These are phyloP conservation scores for Houttuynia cordata DNA, from an alignment of 164 flowering plant genomes.

Conservation along the genomic window DNA sequence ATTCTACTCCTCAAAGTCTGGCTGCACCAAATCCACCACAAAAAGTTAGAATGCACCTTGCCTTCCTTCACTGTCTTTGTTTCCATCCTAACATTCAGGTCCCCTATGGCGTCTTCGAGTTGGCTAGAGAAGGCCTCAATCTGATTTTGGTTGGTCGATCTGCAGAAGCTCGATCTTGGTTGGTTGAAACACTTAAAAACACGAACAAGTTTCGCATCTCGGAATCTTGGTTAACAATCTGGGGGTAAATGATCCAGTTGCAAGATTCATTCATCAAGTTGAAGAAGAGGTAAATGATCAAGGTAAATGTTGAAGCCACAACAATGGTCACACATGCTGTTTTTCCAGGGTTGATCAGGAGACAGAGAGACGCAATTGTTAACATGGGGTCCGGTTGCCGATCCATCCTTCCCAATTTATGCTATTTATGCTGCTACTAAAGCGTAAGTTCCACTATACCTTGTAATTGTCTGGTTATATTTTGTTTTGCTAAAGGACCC, in stretches of 20 bases:
- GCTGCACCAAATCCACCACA: too few relatives aligned
- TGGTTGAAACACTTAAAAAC: conserved; percentile 58
- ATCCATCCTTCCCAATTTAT: conserved; percentile 82
- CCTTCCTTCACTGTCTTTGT: too few relatives aligned
- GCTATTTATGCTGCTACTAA: conserved; percentile 84
- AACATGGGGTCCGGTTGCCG: conserved; percentile 77
- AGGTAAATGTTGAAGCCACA: conserved; percentile 71
- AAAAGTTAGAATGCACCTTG: too few relatives aligned
- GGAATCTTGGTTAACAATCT: conserved; percentile 77
- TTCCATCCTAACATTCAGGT: too few relatives aligned
- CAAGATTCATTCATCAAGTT: conserved; percentile 76
- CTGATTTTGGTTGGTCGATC: conserved; percentile 63
- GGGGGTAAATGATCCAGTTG: conserved; percentile 69
- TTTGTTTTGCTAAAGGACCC: too few relatives aligned
- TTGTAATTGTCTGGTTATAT: too few relatives aligned
- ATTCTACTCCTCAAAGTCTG: too few relatives aligned
- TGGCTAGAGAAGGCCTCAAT: conserved; percentile 69
- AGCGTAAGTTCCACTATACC: conserved; percentile 59
- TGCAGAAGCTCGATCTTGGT: too few relatives aligned
- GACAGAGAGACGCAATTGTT: conserved; percentile 80
- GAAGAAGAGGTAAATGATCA: conserved; percentile 54
- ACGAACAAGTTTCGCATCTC: conserved; percentile 40
- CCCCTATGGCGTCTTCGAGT: conserved; percentile 73
- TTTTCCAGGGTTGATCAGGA: conserved; percentile 69
- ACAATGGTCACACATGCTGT: conserved; percentile 72